Evolutionary conservation across 225 moss, liverwort and hornwort genomes (phyloP), one percentile per base, ranked within the genome.

Genomic region (Rhytidiadelphus loreus): DNA sequence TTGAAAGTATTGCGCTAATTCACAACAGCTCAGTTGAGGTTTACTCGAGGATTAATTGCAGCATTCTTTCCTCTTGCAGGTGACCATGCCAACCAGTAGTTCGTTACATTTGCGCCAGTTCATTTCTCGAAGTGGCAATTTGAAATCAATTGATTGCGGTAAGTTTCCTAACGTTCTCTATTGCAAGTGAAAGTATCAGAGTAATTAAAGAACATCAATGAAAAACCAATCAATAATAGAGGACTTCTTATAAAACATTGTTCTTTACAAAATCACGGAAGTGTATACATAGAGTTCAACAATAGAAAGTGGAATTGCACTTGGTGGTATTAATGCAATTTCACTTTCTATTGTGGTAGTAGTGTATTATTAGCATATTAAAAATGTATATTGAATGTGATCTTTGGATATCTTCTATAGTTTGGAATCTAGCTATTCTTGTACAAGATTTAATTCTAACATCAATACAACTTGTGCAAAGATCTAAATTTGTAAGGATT

Each of bases 381-480:
- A 18, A 2, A 16, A 17, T 46, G 46, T 29, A 29, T 10, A 44
- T 73, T 73, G 48, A 48, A 48, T 48, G 17, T 46, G 72, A 73
- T 73, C 29, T 28, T 72, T 44, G 9, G 21, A 76, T 76, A 53
- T 76, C 22, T 77, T 53, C 53, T 15, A 37, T 0, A 37, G 0
- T 24, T 55, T 0, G 0, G 0, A 77, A 37, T 37, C 3, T 55
- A 77, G 24, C 0, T 0, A 55, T 55, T 55, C 37, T 24, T 55
- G 9, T 77, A 37, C 7, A 77, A 77, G 37, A 77, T 25, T n/a
- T 52, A 52, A 52, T 52, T n/a, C 25, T n/a, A n/a, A 16, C 39
- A 39, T 57, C 8, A 1, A 8, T 4, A 8, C 8, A 52, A 22
- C 5, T 52, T 18, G 44, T 43, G 19, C 11, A 74, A 73, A 48